Base-by-base conservation (phyloP, 495 filamentous ascomycete genomes). In the Hamigera avellanea region DNA sequence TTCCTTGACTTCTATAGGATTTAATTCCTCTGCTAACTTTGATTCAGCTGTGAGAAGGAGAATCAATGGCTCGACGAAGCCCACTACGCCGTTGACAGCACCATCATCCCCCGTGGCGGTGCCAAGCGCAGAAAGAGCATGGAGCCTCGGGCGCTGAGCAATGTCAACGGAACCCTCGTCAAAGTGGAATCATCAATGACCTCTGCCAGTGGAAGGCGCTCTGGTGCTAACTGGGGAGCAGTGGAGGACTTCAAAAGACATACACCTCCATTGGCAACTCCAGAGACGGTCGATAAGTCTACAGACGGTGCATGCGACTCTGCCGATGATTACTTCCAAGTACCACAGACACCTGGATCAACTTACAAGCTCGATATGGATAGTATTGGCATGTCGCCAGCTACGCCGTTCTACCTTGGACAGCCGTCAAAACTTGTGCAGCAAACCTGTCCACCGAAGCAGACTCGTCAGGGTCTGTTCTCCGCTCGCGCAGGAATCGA, bases 41-140 rank as follows among this genome's bases (percentile, higher is more conserved):
- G 36, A 39, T 33, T 14, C 35, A 87, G 81, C 47, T 93, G 86
- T 49, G 82, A 93, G 50, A 68, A 81, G 18, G 79, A 87, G 53
- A 79, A 80, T 41, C 62, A 75, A 54, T 93, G 78, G 80, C 60
- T 83, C 8, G 73, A 81, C 29, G 81, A 86, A 47, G 51, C 62
- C 3, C 61, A 72, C 2, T 93, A 94, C 51, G 63, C 68, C 15
- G 72, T 89, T 14, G 80, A 87, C 53, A 80, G 76, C 21, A 66
- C 75, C 1, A 61, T 78, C 21, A 61, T 89, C 21, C 84, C 85
- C 14, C 79, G 85, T 1, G 84, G 82, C 6, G 83, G 83, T 13
- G 70, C 71, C 28, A 78, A 84, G 41, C 76, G 86, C 21, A 73
- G 85, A 25, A 94, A 93, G 72, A 86, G 80, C 41, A 95, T 95